Evolutionary conservation across 2,329 filamentous ascomycete genomes (phyloP), one percentile per base, ranked within the genome.

Genomic region (Fusarium kyushuense): DNA sequence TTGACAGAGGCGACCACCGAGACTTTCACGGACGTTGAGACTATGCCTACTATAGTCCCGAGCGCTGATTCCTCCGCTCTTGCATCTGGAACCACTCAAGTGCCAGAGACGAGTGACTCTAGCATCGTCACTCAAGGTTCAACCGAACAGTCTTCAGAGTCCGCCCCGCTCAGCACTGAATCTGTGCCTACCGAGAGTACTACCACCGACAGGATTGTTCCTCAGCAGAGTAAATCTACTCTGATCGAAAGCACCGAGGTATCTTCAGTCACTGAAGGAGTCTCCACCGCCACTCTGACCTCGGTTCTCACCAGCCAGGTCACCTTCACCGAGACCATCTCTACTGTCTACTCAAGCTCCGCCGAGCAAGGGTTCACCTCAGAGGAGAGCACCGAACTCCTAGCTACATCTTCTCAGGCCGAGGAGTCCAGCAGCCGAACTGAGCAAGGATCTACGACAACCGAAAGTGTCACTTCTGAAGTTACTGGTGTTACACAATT

Each of bases 21-120:
- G 19, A 62, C 42, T 6, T 8, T 63, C 4, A 64, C 67, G 2
- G 58, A 72, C 33, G 35, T 74, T 13, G 71, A 74, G 58, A 73
- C 71, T 1, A 67, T 72, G 52, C 71, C 71, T 4, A 69, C 57
- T 2, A n/a, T 71, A 19, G 25, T 58, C 8, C 58, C 54, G 3
- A 73, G 63, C 5, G 38, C 48, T 8, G 60, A 48, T 21, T 72
- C 71, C 6, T 71, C 58, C 16, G 72, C 69, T 27, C 36, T 63
- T 17, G 58, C 58, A 23, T 36, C 46, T n/a, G 64, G 53, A 7
- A 65, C 63, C 12, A 67, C 51, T 17, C 33, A 43, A 5, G 32
- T 27, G 4, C 46, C 66, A 0, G 56, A 58, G 25, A 43, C 46
- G 3, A 45, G 41, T 11, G 43, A 13, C 3, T 54, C 49, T 16